phyloP scores from a whole-genome alignment of 768 basidiomycete genomes.

The Roridomyces roridus region DNA sequence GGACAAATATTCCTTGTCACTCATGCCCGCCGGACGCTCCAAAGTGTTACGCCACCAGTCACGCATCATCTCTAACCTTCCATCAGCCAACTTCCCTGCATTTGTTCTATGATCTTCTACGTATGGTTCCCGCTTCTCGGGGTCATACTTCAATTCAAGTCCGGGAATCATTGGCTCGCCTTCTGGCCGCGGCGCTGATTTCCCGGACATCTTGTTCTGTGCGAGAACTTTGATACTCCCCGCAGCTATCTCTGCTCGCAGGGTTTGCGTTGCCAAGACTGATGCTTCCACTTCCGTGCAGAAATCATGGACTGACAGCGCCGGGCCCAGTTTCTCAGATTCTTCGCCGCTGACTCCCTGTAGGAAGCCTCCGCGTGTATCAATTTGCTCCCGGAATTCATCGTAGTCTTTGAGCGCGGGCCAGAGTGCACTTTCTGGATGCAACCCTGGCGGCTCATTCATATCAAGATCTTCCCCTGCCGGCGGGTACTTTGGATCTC shows the following conservation, averaged over 20 bases:
- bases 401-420: conserved; percentile 14
- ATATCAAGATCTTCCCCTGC: neutral
- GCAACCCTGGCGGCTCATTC: neutral
- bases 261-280: neutral
- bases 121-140: conserved; percentile 19
- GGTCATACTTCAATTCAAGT: conserved; percentile 27
- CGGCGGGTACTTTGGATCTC: conserved; percentile 9
- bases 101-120: conserved; percentile 6
- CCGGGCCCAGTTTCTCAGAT: too few relatives aligned
- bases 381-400: conserved; percentile 7
- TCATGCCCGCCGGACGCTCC: too few relatives aligned
- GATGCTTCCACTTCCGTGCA: neutral
- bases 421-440: neutral
- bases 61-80: conserved; percentile 15
- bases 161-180: conserved; percentile 26
- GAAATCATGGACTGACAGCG: neutral
- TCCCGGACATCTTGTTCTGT: neutral
- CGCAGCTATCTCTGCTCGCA: neutral
- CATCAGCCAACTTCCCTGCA: conserved; percentile 23
- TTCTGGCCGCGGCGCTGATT: conserved; percentile 13
- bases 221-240: neutral
- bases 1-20: too few relatives aligned
- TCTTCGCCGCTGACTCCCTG: neutral
- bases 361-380: conserved; percentile 3
- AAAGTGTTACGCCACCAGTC: conserved; percentile 33